A percentile compares a stretch with the other conserved stretches of the same genome.
phyloP scores from a whole-genome alignment of 2,329 filamentous ascomycete species.

The Colletotrichum cereale region DNA sequence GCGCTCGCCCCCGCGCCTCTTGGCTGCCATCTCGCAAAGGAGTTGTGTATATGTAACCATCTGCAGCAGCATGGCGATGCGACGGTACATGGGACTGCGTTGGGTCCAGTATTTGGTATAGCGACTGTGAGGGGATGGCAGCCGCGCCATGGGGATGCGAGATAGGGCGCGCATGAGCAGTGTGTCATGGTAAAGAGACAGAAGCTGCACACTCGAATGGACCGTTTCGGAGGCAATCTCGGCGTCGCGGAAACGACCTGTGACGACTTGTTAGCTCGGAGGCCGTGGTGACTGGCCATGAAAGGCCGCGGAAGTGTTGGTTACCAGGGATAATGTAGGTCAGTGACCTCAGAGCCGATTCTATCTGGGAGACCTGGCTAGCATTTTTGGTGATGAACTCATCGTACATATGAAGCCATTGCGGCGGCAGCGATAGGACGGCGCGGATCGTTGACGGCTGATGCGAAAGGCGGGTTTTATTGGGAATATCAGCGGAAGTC shows the following conservation, averaged over 20 bases:
- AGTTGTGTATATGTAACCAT: conserved; percentile 96
- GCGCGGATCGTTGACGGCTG: conserved; percentile 33
- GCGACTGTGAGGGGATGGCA: conserved; percentile 70
- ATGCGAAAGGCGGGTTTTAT: conserved; percentile 36
- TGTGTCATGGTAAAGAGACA: conserved; percentile 93
- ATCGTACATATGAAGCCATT: conserved; percentile 80
- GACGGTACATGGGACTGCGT: conserved; percentile 78
- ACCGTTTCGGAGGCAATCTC: conserved; percentile 95
- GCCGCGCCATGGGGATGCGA: conserved; percentile 65
- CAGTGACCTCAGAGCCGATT: conserved; percentile 90
- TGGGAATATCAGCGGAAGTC: conserved; percentile 38
- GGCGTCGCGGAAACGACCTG: conserved; percentile 87
- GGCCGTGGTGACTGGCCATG: neutral
- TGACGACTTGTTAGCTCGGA: conserved; percentile 10
- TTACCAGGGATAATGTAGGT: conserved; percentile 94
- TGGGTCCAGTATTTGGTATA: conserved; percentile 77
- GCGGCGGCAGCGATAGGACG: conserved; percentile 69
- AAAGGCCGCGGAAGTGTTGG: conserved; percentile 28
- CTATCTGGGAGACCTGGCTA: conserved; percentile 93
- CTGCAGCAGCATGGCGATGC: conserved; percentile 85
- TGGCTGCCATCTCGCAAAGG: conserved; percentile 97
- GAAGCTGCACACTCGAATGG: conserved; percentile 88
- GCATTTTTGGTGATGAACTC: conserved; percentile 97
- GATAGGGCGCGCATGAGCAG: conserved; percentile 78
- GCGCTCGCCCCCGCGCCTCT: conserved; percentile 83